Percentiles rank a stretch among this genome's conserved stretches.
Conservation (phyloP, 208 protist species). For the Leishmania turanica region DNA sequence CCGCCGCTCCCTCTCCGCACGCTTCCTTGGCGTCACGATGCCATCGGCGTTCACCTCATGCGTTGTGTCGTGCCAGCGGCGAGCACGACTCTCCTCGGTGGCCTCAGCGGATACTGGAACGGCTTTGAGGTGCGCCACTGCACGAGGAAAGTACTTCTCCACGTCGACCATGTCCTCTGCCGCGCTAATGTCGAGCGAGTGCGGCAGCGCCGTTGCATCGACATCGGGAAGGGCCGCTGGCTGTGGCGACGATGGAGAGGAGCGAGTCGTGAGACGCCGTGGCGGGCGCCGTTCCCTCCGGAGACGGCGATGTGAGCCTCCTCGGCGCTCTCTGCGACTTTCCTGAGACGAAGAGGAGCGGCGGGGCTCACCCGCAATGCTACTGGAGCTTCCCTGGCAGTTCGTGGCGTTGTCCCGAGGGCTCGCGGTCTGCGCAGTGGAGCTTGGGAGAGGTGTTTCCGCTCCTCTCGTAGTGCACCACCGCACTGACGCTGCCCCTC, state of each 20-base stretch:
- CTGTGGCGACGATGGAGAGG: not conserved
- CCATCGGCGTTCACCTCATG: constrained; percentile 67
- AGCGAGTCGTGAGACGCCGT: not conserved
- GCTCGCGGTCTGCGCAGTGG: not conserved
- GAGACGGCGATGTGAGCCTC: not conserved
- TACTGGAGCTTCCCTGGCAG: not conserved
- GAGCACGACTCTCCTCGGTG: constrained; percentile 33
- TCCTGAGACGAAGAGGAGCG: not conserved
- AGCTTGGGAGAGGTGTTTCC: constrained; percentile 1
- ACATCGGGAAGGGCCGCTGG: no score
- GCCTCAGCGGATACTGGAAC: constrained; percentile 25
- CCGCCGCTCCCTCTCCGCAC: constrained; percentile 21
- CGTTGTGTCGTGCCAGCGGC: constrained; percentile 60
- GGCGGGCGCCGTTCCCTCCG: not conserved
- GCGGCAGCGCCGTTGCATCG: constrained; percentile 19
- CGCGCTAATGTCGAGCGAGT: constrained; percentile 54
- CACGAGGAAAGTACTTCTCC: constrained; percentile 68
- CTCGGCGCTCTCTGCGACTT: not conserved
- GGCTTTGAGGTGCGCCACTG: constrained; percentile 70
- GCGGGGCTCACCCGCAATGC: not conserved
- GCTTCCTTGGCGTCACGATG: constrained; percentile 18
- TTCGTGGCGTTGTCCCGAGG: not conserved
- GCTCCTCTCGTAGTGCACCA: not conserved
- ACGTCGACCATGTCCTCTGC: constrained; percentile 57
- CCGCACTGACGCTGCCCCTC: not conserved